phyloP scores from a whole-genome alignment of 257 asterid genomes.

The Cynanchum wilfordii region DNA sequence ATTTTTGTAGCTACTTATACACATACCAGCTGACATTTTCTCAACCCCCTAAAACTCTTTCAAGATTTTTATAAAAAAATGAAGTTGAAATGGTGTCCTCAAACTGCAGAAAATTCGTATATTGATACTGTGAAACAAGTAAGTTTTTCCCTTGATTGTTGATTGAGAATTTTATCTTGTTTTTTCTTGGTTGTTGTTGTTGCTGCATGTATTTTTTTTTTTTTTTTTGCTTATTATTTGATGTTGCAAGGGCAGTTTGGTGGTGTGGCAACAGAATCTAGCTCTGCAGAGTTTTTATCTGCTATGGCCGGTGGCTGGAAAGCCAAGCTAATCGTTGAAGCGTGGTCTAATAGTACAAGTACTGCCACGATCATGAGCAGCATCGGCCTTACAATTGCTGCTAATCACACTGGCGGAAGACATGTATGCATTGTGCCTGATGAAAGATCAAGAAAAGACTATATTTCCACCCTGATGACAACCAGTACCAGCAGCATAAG shows the following conservation, averaged over 20 bases:
- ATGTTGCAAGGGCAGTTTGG: constrained; percentile 18
- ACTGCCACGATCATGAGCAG: constrained; percentile 17
- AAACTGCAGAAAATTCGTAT: constrained; percentile 30
- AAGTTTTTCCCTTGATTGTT: too few relatives aligned
- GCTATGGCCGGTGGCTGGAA: constrained; percentile 43
- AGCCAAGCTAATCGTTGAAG: constrained; percentile 32
- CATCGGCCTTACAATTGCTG: constrained; percentile 27
- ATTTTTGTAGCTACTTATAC: background rate
- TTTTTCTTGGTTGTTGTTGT: too few relatives aligned
- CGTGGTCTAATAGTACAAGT: constrained; percentile 19
- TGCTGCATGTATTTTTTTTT: background rate
- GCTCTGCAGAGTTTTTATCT: constrained; percentile 30
- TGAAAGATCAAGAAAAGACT: constrained; percentile 23
- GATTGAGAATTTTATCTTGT: too few relatives aligned
- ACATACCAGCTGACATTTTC: background rate
- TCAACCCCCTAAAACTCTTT: background rate
- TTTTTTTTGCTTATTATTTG: background rate
- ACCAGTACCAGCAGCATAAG: background rate
- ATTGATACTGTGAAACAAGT: constrained; percentile 26
- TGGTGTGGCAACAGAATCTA: constrained; percentile 9
- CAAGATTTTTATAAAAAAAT: constrained; percentile 11
- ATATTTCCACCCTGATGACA: constrained; percentile 20
- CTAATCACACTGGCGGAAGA: constrained; percentile 27
- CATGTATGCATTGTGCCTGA: constrained; percentile 29
- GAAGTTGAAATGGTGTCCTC: constrained; percentile 37